A percentile compares a stretch with the other conserved stretches of the same genome.
These are phyloP conservation scores for Rhodosporidiobolus odoratus DNA, from an alignment of 768 basidiomycete genomes.

Conservation along the genomic window DNA sequence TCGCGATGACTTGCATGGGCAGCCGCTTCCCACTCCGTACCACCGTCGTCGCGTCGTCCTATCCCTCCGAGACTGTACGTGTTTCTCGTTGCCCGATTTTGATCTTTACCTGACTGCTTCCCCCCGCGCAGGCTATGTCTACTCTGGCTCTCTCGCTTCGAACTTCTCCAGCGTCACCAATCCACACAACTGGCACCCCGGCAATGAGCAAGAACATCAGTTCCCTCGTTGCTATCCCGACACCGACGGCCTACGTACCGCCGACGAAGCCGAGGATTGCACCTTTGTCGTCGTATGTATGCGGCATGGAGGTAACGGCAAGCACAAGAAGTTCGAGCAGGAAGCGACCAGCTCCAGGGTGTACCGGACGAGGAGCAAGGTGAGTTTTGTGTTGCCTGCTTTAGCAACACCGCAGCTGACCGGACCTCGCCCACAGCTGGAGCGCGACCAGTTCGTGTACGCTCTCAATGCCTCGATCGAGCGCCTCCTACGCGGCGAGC, in stretches of 20 bases:
- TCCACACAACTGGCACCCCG: slow-evolving; percentile 44
- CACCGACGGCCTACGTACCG: slow-evolving; percentile 78
- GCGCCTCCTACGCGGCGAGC: slow-evolving; percentile 60
- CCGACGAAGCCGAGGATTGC: slow-evolving; percentile 81
- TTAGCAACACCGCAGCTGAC: too few relatives aligned
- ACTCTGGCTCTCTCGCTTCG: slow-evolving; percentile 64
- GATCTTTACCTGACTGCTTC: too few relatives aligned
- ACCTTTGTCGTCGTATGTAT: slow-evolving; percentile 63
- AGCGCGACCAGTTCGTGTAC: slow-evolving; percentile 93
- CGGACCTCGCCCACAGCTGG: slow-evolving; percentile 45
- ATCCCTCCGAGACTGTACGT: slow-evolving; percentile 62
- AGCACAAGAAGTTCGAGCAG: slow-evolving; percentile 53
- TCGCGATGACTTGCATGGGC: slow-evolving; percentile 47
- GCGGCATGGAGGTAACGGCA: slow-evolving; percentile 18
- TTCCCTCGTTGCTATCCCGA: slow-evolving; percentile 63
- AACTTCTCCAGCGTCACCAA: slow-evolving; percentile 59
- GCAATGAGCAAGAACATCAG: slow-evolving; percentile 20
- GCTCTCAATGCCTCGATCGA: slow-evolving; percentile 87
- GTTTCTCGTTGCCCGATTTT: too few relatives aligned
- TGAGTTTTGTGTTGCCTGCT: too few relatives aligned
- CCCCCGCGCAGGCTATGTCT: slow-evolving; percentile 78
- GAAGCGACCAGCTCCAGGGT: slow-evolving; percentile 58
- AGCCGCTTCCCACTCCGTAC: slow-evolving; percentile 55
- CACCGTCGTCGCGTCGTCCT: slow-evolving; percentile 56
- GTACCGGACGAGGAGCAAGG: slow-evolving; percentile 68